Conservation (phyloP, 2,329 filamentous ascomycete species). For the Aspergillus novoparasiticus region DNA sequence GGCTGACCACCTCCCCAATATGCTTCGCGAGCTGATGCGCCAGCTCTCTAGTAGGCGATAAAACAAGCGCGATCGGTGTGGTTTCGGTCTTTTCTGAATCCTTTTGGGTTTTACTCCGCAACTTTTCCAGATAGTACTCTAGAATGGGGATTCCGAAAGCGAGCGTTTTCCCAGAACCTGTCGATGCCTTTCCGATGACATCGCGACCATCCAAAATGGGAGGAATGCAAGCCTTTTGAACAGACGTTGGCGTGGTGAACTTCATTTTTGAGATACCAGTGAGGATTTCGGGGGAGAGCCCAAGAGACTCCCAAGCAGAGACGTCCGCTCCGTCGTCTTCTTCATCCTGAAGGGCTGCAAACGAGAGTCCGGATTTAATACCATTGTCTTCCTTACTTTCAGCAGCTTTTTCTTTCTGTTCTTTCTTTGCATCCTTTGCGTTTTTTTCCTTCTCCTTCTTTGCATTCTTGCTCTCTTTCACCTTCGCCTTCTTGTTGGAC, state of each 20-base stretch:
- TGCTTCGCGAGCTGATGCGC: slow-evolving; percentile 89
- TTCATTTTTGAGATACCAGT: slow-evolving; percentile 76
- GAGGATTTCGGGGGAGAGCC: slow-evolving; percentile 71
- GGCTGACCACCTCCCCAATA: slow-evolving; percentile 72
- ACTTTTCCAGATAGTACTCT: slow-evolving; percentile 71
- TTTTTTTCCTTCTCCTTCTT: slow-evolving; percentile 19
- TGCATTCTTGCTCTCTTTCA: slow-evolving; percentile 22
- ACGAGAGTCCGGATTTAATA: slow-evolving; percentile 38
- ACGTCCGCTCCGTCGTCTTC: slow-evolving; percentile 67
- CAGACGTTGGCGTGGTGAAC: slow-evolving; percentile 78
- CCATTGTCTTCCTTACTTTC: slow-evolving; percentile 36
- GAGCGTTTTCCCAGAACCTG: slow-evolving; percentile 93
- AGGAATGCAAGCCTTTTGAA: slow-evolving; percentile 80
- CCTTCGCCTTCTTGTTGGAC: slow-evolving; percentile 24
- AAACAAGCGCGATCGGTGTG: slow-evolving; percentile 71
- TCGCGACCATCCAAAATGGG: slow-evolving; percentile 81
- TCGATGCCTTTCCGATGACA: slow-evolving; percentile 93
- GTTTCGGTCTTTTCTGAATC: slow-evolving; percentile 45
- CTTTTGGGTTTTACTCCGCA: slow-evolving; percentile 33
- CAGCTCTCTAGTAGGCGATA: slow-evolving; percentile 90
- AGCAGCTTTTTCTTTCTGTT: slow-evolving; percentile 32
- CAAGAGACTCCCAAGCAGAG: slow-evolving; percentile 75
- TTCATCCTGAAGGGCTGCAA: slow-evolving; percentile 41
- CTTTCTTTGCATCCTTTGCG: slow-evolving; percentile 31
- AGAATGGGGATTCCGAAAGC: slow-evolving; percentile 94